Base-by-base conservation (phyloP, 441 rosid species). In the Pelargonium cotyledonis region DNA sequence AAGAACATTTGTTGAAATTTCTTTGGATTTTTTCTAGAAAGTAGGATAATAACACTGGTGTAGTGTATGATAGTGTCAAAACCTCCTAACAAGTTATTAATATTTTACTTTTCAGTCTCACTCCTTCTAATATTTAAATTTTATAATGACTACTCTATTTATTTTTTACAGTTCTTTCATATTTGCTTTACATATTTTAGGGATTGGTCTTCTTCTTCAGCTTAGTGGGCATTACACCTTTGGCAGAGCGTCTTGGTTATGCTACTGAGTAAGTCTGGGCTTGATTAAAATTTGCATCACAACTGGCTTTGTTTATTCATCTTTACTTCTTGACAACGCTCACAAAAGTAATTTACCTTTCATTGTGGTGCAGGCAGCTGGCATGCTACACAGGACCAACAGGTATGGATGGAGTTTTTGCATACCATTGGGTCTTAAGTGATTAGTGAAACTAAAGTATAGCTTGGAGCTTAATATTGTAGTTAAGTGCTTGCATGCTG, bases 241-340 rank as follows among this genome's bases (percentile, higher is more conserved):
- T 85, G 62, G 89, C 89, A 7, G 89, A 85, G 80, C 84, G 85
- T 70, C 73, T 85, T 63, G 88, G 89, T 72, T 85, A 77, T 76
- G 86, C 70, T 14, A 74, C 77, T 6, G 77, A 74, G 77, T 74
- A 74, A 57, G 77, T 44, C 64, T 61, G 9, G 31, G 19, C 29
- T 74, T 43, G 46, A 23, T 53, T 51, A 31, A 38, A 11, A 16
- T 14, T n/a, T 0, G 18, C 26, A 23, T 16, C 11, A 11, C 8
- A 6, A 3, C 8, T 41, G 5, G 16, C 3, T 49, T 16, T 18
- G 12, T 35, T 10, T 71, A 19, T 14, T 71, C 64, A 21, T 51
- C 16, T 49, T 16, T 35, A 41, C 15, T 7, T 15, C 62, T 14
- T 65, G 40, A 35, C 35, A 21, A 21, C 40, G 14, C 3, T 43